These are phyloP conservation scores for Tuber indicum DNA, from an alignment of 495 filamentous ascomycete genomes.

Conservation along the genomic window DNA sequence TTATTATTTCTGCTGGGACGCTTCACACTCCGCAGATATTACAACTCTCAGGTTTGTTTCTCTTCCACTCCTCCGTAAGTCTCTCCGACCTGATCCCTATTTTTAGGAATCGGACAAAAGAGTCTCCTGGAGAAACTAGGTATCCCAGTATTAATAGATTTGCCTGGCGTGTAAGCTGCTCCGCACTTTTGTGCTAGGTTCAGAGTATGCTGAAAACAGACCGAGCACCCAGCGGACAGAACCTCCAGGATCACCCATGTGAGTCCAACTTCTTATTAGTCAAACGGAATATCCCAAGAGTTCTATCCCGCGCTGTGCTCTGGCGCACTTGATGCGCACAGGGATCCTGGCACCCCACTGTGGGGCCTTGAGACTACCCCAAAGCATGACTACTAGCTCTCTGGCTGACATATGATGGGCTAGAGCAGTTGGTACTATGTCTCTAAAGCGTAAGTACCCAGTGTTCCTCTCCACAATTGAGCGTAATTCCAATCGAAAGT, in stretches of 20 bases:
- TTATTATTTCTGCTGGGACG: slow-evolving; percentile 55
- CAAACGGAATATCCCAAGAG: slow-evolving; percentile 1
- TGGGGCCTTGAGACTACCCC: background rate
- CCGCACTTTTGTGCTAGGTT: background rate
- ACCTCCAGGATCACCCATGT: slow-evolving; percentile 53
- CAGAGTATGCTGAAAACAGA: slow-evolving; percentile 6
- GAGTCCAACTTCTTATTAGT: slow-evolving; percentile 4
- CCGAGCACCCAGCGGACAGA: slow-evolving; percentile 44
- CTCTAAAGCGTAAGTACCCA: slow-evolving; percentile 16
- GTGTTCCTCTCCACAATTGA: background rate
- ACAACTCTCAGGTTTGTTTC: slow-evolving; percentile 44
- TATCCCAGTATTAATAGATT: slow-evolving; percentile 47
- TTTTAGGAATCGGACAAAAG: slow-evolving; percentile 48
- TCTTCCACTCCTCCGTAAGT: background rate
- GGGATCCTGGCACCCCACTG: background rate
- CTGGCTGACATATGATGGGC: background rate
- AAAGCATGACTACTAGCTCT: background rate
- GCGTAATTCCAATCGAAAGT: background rate
- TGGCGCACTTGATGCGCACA: background rate
- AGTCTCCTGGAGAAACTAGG: slow-evolving; percentile 45
- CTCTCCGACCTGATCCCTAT: background rate
- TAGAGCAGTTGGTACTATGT: slow-evolving; percentile 21
- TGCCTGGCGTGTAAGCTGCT: slow-evolving; percentile 47
- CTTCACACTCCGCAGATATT: slow-evolving; percentile 55
- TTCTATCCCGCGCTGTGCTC: background rate